Conservation (phyloP, 352 stramenopile genomes). For the Phytophthora hybrid region DNA sequence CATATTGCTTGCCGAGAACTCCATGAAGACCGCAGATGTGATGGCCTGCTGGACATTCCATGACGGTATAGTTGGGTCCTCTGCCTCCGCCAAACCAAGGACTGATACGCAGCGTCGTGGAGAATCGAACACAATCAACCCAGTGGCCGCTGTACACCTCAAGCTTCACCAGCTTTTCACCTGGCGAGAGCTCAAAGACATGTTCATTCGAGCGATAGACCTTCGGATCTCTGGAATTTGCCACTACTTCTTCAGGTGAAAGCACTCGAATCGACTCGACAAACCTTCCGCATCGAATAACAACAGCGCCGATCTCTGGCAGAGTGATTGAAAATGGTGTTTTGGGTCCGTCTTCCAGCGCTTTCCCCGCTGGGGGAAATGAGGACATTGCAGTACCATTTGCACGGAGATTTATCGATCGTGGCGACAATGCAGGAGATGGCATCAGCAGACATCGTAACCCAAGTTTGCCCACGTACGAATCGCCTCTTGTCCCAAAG, state of each 20-base stretch:
- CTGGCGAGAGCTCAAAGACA: conserved; percentile 52
- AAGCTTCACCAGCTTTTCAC: conserved; percentile 50
- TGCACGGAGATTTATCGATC: not conserved
- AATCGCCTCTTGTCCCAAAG: conserved; percentile 59
- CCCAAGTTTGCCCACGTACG: conserved; percentile 60
- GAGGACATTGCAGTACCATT: conserved; percentile 8
- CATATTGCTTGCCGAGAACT: conserved; percentile 39
- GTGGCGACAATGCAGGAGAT: not conserved
- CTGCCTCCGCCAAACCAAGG: conserved; percentile 59
- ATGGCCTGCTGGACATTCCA: conserved; percentile 41
- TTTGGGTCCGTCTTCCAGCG: conserved; percentile 36
- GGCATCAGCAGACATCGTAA: conserved; percentile 40
- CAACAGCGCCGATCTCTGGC: conserved; percentile 34
- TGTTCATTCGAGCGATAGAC: conserved; percentile 49
- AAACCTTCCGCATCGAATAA: conserved; percentile 49
- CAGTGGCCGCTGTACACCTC: conserved; percentile 60
- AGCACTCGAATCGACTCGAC: conserved; percentile 47
- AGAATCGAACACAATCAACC: conserved; percentile 60
- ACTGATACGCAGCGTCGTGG: conserved; percentile 52
- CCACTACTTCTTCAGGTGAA: conserved; percentile 32
- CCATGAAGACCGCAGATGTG: conserved; percentile 56
- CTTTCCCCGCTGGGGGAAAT: conserved; percentile 37
- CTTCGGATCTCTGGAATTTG: conserved; percentile 23
- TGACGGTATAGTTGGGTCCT: conserved; percentile 28
- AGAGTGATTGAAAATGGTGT: conserved; percentile 32